These are phyloP conservation scores for Tricladium varicosporioides DNA, from an alignment of 2,329 filamentous ascomycete genomes.

Conservation along the genomic window DNA sequence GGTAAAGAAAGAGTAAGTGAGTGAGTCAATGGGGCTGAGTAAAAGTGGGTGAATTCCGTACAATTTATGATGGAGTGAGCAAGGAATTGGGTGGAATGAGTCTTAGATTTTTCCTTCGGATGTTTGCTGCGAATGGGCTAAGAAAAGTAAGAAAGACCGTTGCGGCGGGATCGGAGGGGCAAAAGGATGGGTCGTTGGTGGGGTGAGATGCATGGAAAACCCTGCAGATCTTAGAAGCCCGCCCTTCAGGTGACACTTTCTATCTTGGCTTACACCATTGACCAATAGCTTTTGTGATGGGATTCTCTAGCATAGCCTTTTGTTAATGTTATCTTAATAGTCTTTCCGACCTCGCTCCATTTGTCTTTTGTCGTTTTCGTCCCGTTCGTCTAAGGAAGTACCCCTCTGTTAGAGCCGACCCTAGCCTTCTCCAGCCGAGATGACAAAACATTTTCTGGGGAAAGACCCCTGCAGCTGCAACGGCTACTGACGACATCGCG, in stretches of 20 bases:
- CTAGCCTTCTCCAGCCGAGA: background rate
- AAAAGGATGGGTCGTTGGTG: background rate
- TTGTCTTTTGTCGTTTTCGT: background rate
- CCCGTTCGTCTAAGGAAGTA: background rate
- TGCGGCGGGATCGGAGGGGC: conserved; percentile 2
- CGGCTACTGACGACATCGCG: too few species aligned
- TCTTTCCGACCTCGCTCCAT: background rate
- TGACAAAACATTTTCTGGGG: too few species aligned
- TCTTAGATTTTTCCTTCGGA: conserved; percentile 4
- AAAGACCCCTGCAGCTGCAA: too few species aligned
- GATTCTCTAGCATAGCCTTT: background rate
- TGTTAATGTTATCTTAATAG: background rate
- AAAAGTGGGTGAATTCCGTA: background rate
- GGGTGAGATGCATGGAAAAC: background rate
- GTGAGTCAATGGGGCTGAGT: background rate
- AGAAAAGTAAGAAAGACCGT: background rate
- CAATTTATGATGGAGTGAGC: background rate
- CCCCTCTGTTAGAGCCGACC: background rate
- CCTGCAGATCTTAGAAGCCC: background rate
- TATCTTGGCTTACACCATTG: background rate
- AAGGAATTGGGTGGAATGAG: background rate
- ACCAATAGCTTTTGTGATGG: too few species aligned
- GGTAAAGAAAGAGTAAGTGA: background rate
- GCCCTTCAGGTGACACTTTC: background rate
- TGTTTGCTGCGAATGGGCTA: conserved; percentile 2